A percentile compares a stretch with the other conserved stretches of the same genome.
phyloP scores from a whole-genome alignment of 73 alveolate species.

The Paramecium sexaurelia region DNA sequence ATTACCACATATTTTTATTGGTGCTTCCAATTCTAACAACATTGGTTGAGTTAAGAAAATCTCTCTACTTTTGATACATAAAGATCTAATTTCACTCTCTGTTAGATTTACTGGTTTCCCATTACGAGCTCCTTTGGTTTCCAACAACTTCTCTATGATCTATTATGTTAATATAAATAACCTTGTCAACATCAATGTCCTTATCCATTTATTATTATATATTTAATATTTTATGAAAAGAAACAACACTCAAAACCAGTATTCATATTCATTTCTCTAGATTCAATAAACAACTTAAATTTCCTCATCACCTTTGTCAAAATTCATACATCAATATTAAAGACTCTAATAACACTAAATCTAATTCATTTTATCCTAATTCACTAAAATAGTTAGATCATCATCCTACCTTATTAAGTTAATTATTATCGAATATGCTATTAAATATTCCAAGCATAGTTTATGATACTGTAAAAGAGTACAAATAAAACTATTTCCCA shows the following conservation, averaged over 20 bases:
- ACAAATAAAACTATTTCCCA: not conserved
- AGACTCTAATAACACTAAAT: not conserved
- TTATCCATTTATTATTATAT: conserved; percentile 43
- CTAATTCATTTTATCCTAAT: not conserved
- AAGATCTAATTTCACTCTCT: conserved; percentile 61
- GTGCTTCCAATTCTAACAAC: conserved; percentile 65
- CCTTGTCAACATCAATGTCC: conserved; percentile 46
- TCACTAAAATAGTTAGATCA: not conserved
- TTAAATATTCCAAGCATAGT: not conserved
- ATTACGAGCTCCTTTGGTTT: conserved; percentile 52
- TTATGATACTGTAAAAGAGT: not conserved
- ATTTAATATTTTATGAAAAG: conserved; percentile 11
- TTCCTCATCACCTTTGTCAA: not conserved
- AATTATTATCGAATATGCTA: not conserved
- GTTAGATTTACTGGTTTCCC: conserved; percentile 66
- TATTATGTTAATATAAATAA: not conserved
- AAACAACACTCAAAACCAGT: conserved; percentile 20
- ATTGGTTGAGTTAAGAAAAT: conserved; percentile 64
- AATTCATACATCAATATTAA: not conserved
- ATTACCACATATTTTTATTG: conserved; percentile 64
- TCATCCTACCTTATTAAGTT: not conserved
- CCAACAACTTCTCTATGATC: conserved; percentile 60
- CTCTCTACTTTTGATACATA: conserved; percentile 59
- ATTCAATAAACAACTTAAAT: not conserved
- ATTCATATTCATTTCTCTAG: not conserved